Evolutionary conservation across 1,284 basidiomycete species (phyloP).

Genomic region (Trichosporon sp.): DNA sequence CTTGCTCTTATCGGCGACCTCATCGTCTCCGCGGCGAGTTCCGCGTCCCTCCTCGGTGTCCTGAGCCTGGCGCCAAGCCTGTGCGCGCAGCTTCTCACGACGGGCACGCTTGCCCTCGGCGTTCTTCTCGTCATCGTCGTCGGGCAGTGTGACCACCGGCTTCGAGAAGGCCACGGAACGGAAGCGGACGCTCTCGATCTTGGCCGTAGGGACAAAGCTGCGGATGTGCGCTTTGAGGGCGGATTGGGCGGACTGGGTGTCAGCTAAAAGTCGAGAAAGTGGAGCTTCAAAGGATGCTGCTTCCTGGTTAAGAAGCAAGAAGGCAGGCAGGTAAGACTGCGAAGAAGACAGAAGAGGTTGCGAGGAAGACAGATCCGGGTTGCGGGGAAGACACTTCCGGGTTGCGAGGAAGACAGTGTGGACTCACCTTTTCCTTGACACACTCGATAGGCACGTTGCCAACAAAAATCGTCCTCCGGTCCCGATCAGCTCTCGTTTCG

Average conservation of each 20-base stretch:
- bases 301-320: no score
- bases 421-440: conserved; percentile 64
- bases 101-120: conserved; percentile 33
- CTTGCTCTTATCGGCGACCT: conserved; percentile 40
- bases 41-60: conserved; percentile 48
- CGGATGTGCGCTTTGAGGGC: conserved; percentile 57
- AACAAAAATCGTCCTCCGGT: conserved; percentile 84
- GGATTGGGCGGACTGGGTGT: conserved; percentile 4
- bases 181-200: conserved; percentile 81
- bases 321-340: no score
- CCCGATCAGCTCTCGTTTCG: conserved; percentile 64
- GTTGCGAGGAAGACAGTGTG: not conserved
- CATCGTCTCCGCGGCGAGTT: conserved; percentile 44
- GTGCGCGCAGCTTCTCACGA: conserved; percentile 51
- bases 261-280: not conserved
- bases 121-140: conserved; percentile 30
- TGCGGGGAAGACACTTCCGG: no score
- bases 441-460: conserved; percentile 79
- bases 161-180: conserved; percentile 80
- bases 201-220: conserved; percentile 61
- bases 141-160: conserved; percentile 57
- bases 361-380: no score
- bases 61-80: conserved; percentile 58
- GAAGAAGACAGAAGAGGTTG: no score
- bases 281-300: not conserved